Evolutionary conservation across 306 rosid genomes (phyloP), one percentile per base, ranked within the genome.

Genomic region (Dalbergia cultrata): DNA sequence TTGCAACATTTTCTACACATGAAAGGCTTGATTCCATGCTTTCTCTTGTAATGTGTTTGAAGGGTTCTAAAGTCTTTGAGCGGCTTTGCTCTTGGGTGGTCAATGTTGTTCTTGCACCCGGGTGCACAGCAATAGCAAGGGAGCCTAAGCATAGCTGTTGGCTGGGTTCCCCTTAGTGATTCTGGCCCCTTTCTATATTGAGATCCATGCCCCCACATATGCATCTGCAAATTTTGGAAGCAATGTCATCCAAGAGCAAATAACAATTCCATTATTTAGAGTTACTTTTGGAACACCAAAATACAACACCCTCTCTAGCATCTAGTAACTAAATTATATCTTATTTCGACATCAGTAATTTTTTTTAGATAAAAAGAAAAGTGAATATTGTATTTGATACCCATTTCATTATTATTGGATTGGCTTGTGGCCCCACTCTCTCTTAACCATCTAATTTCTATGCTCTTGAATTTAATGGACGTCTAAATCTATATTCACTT

Each of bases 161-260:
- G 98, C 43, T 94, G 98, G 7, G 94, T 92, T 81, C 97, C 98
- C 21, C 98, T 84, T 6, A 94, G 88, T 19, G 98, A 94, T 18
- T 94, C 97, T 18, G 97, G 97, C 6, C 98, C 98, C 69, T 91
- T 94, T 76, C 98, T 90, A 64, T 92, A 94, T 62, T 94, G 94
- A 37, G 97, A 90, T 88, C 98, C 98, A 89, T 94, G 98, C 66
- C 98, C 98, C 98, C 98, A 94, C 98, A 94, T 94, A 62, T 94
- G 98, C 98, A 92, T 92, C 97, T 92, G 66, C 43, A 61, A 2
- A 19, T 56, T 79, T 69, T 43, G 8, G n/a, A 65, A 76, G 0
- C 49, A 80, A 4, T 57, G 41, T 34, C 62, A 64, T 14, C 7
- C 5, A 16, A 26, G 60, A 49, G 22, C 31, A 26, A 26, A 26